Conservation (phyloP, 257 asterid species). For the Verbena officinalis region DNA sequence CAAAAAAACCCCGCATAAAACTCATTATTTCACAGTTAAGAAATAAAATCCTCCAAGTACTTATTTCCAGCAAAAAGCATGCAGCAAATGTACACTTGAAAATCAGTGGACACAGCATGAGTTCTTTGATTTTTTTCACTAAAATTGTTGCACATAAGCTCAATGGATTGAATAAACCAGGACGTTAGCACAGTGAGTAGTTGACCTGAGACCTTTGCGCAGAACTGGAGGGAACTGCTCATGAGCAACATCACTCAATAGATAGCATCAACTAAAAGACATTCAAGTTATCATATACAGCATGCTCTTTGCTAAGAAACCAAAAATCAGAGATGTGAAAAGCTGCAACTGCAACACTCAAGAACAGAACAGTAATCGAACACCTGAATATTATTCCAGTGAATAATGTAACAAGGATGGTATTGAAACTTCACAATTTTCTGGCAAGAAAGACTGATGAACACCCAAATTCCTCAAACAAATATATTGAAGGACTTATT, state of each 20-base stretch:
- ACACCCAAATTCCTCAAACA: background rate
- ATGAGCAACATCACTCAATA: conserved; percentile 18
- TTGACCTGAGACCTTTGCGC: conserved; percentile 2
- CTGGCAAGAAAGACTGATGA: background rate
- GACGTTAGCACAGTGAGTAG: background rate
- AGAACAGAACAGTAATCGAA: conserved; percentile 13
- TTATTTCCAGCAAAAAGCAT: conserved; percentile 4
- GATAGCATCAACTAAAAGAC: conserved; percentile 2
- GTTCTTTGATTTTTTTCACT: conserved; percentile 2
- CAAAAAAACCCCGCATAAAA: conserved; percentile 15
- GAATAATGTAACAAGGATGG: conserved; percentile 5
- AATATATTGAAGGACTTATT: conserved; percentile 2
- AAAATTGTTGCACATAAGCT: conserved; percentile 20
- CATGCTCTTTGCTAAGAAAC: conserved; percentile 8
- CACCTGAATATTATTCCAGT: conserved; percentile 1
- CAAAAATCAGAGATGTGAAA: conserved; percentile 10
- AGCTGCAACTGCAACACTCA: conserved; percentile 8
- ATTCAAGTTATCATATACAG: background rate
- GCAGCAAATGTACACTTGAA: background rate
- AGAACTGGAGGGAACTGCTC: conserved; percentile 8
- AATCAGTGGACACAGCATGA: conserved; percentile 4
- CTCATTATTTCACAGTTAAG: conserved; percentile 8
- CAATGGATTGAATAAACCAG: conserved; percentile 1
- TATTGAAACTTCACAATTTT: conserved; percentile 9
- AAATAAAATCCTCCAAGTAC: conserved; percentile 11